Percentiles rank a stretch among this genome's conserved stretches.
Conservation (phyloP, 2,329 filamentous ascomycete species). For the Dryadomyces quercus-mongolicae region DNA sequence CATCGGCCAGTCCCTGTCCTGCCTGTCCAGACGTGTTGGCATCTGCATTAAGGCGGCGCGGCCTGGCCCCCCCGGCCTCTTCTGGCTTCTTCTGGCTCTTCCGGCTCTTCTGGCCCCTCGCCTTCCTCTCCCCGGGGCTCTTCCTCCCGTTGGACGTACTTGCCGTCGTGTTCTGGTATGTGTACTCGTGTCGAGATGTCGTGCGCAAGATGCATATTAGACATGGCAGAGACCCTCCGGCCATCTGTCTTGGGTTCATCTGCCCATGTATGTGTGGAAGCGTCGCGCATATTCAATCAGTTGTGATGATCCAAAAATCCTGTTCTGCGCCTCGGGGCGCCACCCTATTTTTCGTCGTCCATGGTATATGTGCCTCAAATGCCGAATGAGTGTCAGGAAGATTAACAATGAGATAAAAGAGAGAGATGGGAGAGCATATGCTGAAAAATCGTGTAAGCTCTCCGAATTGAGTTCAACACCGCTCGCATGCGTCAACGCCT, state of each 20-base stretch:
- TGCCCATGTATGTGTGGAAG: neutral
- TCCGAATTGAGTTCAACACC: no score
- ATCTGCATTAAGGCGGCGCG: neutral
- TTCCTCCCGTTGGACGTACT: neutral
- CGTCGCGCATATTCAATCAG: neutral
- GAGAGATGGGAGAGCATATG: neutral
- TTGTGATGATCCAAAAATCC: neutral
- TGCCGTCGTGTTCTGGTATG: neutral
- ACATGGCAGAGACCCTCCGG: neutral
- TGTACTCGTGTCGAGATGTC: neutral
- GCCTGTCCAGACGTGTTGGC: neutral
- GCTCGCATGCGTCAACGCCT: neutral
- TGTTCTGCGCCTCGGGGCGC: neutral
- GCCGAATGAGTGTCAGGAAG: conserved; percentile 2
- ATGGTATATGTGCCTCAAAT: neutral
- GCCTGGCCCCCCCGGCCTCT: neutral
- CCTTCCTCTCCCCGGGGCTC: no score
- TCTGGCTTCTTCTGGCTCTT: neutral
- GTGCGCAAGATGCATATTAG: neutral
- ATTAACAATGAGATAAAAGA: neutral
- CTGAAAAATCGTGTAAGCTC: neutral
- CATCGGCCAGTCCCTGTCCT: neutral
- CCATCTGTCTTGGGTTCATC: no score
- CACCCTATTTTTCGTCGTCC: conserved; percentile 1
- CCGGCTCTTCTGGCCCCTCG: no score